Percentiles rank a stretch among this genome's conserved stretches.
Evolutionary conservation across 106 monocot species (phyloP).

Genomic region (Apostasia shenzhenica): DNA sequence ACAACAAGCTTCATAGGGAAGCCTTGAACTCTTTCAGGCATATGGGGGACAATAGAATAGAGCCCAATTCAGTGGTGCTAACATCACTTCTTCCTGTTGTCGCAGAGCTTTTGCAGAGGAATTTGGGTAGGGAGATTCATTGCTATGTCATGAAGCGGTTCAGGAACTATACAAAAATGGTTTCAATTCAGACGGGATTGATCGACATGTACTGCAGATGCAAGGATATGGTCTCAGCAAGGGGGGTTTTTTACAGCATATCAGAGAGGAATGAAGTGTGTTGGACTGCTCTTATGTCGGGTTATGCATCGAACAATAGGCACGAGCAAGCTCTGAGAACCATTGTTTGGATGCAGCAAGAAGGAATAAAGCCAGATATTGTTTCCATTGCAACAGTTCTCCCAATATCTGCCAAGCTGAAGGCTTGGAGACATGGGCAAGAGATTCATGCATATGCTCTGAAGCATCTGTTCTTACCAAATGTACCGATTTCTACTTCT

Average conservation of each 20-base stretch:
- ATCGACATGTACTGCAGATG: slow-evolving; percentile 95
- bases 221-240: slow-evolving; percentile 63
- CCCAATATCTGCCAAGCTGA: slow-evolving; percentile 51
- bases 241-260: slow-evolving; percentile 69
- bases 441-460: slow-evolving; percentile 66
- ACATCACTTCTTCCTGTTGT: slow-evolving; percentile 55
- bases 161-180: slow-evolving; percentile 22
- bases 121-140: slow-evolving; percentile 78
- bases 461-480: slow-evolving; percentile 63
- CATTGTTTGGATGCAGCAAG: slow-evolving; percentile 87
- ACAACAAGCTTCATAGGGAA: slow-evolving; percentile 58
- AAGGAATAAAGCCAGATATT: slow-evolving; percentile 72
- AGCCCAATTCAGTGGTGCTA: slow-evolving; percentile 69
- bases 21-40: slow-evolving; percentile 63
- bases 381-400: slow-evolving; percentile 63
- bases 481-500: slow-evolving; percentile 64
- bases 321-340: slow-evolving; percentile 71
- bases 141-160: slow-evolving; percentile 54
- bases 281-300: slow-evolving; percentile 92
- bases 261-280: slow-evolving; percentile 52
- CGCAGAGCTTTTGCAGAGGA: slow-evolving; percentile 41
- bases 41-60: slow-evolving; percentile 51
- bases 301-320: slow-evolving; percentile 74
- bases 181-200: slow-evolving; percentile 53
- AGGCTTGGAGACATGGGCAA: slow-evolving; percentile 63